These are phyloP conservation scores for Paradendryphiella salina DNA, from an alignment of 2,329 filamentous ascomycete species.

Conservation along the genomic window DNA sequence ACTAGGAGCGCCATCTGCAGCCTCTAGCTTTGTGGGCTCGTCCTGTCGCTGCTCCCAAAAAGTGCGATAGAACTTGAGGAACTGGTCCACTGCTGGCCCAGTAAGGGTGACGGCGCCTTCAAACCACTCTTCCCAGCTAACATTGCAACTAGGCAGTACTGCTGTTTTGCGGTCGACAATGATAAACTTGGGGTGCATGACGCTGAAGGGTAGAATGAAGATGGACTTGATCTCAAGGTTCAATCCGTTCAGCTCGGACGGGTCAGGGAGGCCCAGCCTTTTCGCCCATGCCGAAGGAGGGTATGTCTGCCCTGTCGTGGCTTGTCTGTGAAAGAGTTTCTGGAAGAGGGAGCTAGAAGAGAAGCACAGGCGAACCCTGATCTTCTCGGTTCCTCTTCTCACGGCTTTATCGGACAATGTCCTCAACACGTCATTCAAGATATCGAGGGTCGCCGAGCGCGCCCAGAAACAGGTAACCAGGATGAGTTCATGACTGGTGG, in stretches of 20 bases:
- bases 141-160: conserved; percentile 77
- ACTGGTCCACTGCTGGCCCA: conserved; percentile 63
- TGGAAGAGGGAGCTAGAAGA: conserved; percentile 73
- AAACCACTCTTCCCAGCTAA: conserved; percentile 87
- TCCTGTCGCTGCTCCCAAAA: conserved; percentile 63
- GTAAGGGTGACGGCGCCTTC: conserved; percentile 72
- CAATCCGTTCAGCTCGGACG: conserved; percentile 60
- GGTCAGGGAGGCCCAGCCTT: conserved; percentile 65
- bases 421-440: conserved; percentile 61
- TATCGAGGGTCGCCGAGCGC: conserved; percentile 62
- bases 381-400: conserved; percentile 40
- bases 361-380: conserved; percentile 73
- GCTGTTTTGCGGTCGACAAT: conserved; percentile 69
- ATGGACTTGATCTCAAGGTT: conserved; percentile 74
- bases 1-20: neutral
- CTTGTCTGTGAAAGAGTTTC: conserved; percentile 74
- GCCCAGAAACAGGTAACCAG: conserved; percentile 86
- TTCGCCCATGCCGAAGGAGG: conserved; percentile 61
- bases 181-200: conserved; percentile 87
- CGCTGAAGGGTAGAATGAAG: conserved; percentile 77
- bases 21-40: conserved; percentile 1
- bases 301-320: conserved; percentile 64
- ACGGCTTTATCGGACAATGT: conserved; percentile 59
- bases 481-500: conserved; percentile 67
- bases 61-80: conserved; percentile 66